Evolutionary conservation across 306 rosid species (phyloP).

Genomic region (Lathyrus sativus): DNA sequence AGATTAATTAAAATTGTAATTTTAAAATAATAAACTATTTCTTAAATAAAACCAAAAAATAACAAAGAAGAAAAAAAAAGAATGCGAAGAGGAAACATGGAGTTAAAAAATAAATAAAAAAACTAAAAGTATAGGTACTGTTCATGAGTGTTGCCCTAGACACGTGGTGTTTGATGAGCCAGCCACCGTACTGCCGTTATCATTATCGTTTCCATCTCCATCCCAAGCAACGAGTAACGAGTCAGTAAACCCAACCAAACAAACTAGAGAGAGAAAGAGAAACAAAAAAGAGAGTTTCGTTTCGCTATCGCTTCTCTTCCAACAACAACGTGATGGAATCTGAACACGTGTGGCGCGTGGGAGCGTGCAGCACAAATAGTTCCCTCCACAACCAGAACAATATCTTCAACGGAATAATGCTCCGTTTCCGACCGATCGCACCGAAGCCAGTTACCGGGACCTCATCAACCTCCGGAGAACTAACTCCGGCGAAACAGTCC

Average conservation of each 20-base stretch:
- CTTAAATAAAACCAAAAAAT: too few relatives aligned
- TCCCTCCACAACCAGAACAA: constrained; percentile 21
- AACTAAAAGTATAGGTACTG: constrained; percentile 4
- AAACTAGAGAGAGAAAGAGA: constrained; percentile 30
- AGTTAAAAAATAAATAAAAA: neutral
- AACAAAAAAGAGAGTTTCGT: neutral
- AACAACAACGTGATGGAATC: constrained; percentile 46
- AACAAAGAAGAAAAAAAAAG: neutral
- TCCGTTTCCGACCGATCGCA: constrained; percentile 76
- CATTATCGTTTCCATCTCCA: constrained; percentile 63
- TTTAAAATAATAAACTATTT: too few relatives aligned
- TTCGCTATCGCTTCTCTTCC: neutral
- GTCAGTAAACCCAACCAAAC: constrained; percentile 20
- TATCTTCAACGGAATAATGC: constrained; percentile 52
- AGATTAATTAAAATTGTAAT: too few relatives aligned
- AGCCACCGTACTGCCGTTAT: constrained; percentile 66
- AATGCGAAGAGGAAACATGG: neutral
- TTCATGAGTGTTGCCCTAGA: constrained; percentile 49
- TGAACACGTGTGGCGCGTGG: constrained; percentile 48
- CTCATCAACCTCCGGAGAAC: constrained; percentile 16
- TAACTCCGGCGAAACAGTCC: constrained; percentile 20
- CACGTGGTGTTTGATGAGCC: constrained; percentile 63
- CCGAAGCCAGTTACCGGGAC: constrained; percentile 58
- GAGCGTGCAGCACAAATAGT: constrained; percentile 23
- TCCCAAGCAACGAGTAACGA: constrained; percentile 24